A percentile compares a stretch with the other conserved stretches of the same genome.
Evolutionary conservation across 78 protist species (phyloP).

Genomic region (Ministeria vibrans): DNA sequence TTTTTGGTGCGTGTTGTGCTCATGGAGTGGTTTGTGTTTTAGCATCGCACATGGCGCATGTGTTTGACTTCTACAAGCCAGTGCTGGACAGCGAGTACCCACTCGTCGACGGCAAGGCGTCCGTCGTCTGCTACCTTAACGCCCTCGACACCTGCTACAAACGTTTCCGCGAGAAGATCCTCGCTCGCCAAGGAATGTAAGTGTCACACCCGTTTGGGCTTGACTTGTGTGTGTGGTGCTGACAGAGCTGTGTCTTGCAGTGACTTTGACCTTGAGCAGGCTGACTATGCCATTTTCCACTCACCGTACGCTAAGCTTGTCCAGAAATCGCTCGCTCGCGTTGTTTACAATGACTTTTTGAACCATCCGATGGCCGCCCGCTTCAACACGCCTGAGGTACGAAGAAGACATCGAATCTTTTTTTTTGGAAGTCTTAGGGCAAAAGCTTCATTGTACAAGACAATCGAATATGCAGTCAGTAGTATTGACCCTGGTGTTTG

Average conservation of each 20-base stretch:
- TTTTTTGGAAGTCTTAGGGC: too few species aligned
- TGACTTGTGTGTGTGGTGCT: too few species aligned
- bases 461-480: too few species aligned
- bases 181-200: neutral
- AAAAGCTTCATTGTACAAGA: too few species aligned
- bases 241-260: too few species aligned
- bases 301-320: conserved; percentile 93
- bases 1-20: neutral
- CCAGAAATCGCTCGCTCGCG: conserved; percentile 78
- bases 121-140: conserved; percentile 71
- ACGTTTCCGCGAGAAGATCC: conserved; percentile 38
- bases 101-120: conserved; percentile 83
- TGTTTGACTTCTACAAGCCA: conserved; percentile 95
- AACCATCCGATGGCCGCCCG: conserved; percentile 28
- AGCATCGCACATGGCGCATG: conserved; percentile 69
- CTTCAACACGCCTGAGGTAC: neutral
- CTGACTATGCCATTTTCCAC: conserved; percentile 80
- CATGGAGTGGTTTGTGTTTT: neutral
- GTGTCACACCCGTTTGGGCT: too few species aligned
- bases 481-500: too few species aligned
- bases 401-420: neutral
- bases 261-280: conserved; percentile 24
- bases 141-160: conserved; percentile 80
- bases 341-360: conserved; percentile 64
- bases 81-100: conserved; percentile 78